These are phyloP conservation scores for Fusarium nelsonii DNA, from an alignment of 2,329 filamentous ascomycete species.

Conservation along the genomic window DNA sequence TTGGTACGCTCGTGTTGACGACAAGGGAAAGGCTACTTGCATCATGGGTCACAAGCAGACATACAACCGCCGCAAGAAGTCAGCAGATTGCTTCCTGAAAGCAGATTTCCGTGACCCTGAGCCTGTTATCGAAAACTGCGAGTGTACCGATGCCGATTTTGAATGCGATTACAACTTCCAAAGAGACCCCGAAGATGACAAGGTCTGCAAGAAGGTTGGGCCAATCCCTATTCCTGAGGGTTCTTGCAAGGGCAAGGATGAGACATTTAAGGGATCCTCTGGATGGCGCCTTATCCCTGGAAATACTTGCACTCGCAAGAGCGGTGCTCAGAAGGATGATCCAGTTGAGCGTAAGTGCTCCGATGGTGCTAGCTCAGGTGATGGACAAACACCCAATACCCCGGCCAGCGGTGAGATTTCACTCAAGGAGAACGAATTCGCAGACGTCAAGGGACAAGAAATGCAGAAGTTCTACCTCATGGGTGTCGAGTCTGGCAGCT, in stretches of 20 bases:
- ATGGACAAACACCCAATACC: constrained; percentile 56
- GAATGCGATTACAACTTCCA: constrained; percentile 97
- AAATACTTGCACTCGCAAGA: constrained; percentile 74
- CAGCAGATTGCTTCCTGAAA: constrained; percentile 89
- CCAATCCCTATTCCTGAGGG: constrained; percentile 75
- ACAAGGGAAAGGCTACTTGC: constrained; percentile 84
- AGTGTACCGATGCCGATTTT: constrained; percentile 86
- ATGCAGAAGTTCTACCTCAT: constrained; percentile 82
- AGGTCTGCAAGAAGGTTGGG: constrained; percentile 75
- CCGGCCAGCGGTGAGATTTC: constrained; percentile 76
- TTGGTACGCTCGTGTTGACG: constrained; percentile 87
- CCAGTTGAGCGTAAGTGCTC: constrained; percentile 81
- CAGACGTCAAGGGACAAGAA: constrained; percentile 62
- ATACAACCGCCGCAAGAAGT: constrained; percentile 85
- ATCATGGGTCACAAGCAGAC: constrained; percentile 96
- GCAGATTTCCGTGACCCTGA: constrained; percentile 84
- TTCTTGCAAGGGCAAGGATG: constrained; percentile 75
- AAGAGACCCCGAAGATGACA: constrained; percentile 71
- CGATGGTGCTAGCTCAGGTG: constrained; percentile 62
- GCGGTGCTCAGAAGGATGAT: constrained; percentile 75
- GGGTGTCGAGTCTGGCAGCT: constrained; percentile 72
- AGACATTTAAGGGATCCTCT: constrained; percentile 85
- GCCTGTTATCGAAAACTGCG: constrained; percentile 78
- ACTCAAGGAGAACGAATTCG: constrained; percentile 71
- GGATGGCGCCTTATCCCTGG: constrained; percentile 94